Evolutionary conservation across 176 grass and related monocot species (phyloP).

Genomic region (Cenchrus americanus): DNA sequence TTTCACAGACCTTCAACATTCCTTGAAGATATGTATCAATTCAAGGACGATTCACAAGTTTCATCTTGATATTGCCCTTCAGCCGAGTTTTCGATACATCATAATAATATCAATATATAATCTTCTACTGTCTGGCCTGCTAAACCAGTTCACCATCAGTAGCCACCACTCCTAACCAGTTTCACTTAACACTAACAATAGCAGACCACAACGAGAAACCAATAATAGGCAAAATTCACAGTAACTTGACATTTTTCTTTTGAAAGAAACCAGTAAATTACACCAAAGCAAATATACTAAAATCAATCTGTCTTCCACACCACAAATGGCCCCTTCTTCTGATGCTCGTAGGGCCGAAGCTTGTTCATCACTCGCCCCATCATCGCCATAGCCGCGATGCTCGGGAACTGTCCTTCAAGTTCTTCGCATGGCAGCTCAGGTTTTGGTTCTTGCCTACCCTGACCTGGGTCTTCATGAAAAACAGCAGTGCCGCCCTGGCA

Average conservation of each 20-base stretch:
- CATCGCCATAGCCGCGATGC: conserved; percentile 88
- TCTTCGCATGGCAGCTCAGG: conserved; percentile 20
- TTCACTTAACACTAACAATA: background rate
- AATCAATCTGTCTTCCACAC: conserved; percentile 63
- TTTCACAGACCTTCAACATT: background rate
- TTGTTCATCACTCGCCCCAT: conserved; percentile 79
- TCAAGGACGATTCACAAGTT: background rate
- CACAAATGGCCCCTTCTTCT: conserved; percentile 61
- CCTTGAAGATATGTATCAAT: background rate
- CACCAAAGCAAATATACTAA: background rate
- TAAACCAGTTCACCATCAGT: background rate
- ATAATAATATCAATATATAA: background rate
- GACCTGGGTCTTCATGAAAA: conserved; percentile 9
- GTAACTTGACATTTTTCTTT: background rate
- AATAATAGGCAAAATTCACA: background rate
- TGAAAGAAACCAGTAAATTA: conserved; percentile 8
- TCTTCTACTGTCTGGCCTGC: background rate
- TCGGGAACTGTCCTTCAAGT: conserved; percentile 60
- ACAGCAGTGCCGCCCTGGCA: conserved; percentile 16
- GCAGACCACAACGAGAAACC: background rate
- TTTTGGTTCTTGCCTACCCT: conserved; percentile 3
- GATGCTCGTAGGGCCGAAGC: conserved; percentile 54
- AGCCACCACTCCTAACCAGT: background rate
- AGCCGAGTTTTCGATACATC: conserved; percentile 1
- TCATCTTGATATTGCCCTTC: background rate